These are phyloP conservation scores for Moesziomyces aphidis DNA, from an alignment of 1,284 basidiomycete genomes.

Conservation along the genomic window DNA sequence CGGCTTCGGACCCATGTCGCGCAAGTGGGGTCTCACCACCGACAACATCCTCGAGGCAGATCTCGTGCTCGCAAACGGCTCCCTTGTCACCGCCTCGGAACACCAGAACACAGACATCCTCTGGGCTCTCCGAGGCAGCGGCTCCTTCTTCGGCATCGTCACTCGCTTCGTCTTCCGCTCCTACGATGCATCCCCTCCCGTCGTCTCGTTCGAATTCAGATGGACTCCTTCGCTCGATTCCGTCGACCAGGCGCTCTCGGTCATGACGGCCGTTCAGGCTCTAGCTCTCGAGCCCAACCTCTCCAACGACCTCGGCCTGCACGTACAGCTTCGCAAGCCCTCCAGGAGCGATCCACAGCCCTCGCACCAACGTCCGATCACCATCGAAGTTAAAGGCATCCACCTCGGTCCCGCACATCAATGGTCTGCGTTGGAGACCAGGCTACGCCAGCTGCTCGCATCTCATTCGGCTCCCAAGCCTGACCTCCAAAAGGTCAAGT, in stretches of 20 bases:
- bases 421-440: slow-evolving; percentile 10
- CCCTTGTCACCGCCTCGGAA: slow-evolving; percentile 50
- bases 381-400: slow-evolving; percentile 51
- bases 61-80: slow-evolving; percentile 67
- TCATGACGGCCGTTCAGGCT: slow-evolving; percentile 50
- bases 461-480: slow-evolving; percentile 33
- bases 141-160: slow-evolving; percentile 66
- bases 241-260: slow-evolving; percentile 15
- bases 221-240: slow-evolving; percentile 45
- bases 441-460: slow-evolving; percentile 26
- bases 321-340: slow-evolving; percentile 49
- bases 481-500: slow-evolving; percentile 7
- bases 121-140: slow-evolving; percentile 66
- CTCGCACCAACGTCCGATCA: slow-evolving; percentile 11
- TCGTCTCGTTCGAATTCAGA: slow-evolving; percentile 46
- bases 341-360: slow-evolving; percentile 24
- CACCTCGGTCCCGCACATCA: slow-evolving; percentile 31
- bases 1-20: slow-evolving; percentile 61
- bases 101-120: slow-evolving; percentile 40
- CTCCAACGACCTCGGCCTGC: slow-evolving; percentile 48
- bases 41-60: slow-evolving; percentile 66
- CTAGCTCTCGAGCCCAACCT: slow-evolving; percentile 29
- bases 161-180: slow-evolving; percentile 59
- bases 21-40: slow-evolving; percentile 66
- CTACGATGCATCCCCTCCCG: slow-evolving; percentile 51